phyloP scores from a whole-genome alignment of 331 rosid genomes.

The Erythrophleum ivorense region DNA sequence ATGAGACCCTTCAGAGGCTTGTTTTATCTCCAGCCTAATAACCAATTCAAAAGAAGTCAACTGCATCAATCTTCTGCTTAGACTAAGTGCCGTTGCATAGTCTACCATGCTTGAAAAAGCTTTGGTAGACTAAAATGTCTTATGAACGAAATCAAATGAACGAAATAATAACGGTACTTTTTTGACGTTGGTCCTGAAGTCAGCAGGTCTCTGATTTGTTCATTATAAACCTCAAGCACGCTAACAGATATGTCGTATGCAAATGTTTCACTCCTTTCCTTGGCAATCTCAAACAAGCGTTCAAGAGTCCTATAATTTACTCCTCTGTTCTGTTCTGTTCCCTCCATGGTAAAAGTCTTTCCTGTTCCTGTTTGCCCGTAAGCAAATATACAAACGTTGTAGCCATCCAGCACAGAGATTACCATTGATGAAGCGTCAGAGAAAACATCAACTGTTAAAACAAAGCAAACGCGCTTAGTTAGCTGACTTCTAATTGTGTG shows the following conservation, averaged over 20 bases:
- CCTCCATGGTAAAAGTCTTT: conserved; percentile 95
- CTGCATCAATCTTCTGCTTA: conserved; percentile 30
- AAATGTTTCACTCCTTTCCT: conserved; percentile 71
- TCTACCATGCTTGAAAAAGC: conserved; percentile 36
- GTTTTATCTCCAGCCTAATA: conserved; percentile 87
- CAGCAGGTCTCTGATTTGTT: conserved; percentile 87
- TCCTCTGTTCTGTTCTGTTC: conserved; percentile 79
- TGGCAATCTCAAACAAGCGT: conserved; percentile 67
- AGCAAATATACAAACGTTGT: conserved; percentile 91
- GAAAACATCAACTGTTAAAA: conserved; percentile 75
- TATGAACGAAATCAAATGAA: conserved; percentile 14
- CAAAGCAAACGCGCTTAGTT: conserved; percentile 36
- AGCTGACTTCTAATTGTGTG: conserved; percentile 31
- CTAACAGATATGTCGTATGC: conserved; percentile 73
- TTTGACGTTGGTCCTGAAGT: conserved; percentile 66
- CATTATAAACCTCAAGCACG: conserved; percentile 92
- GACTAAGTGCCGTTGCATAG: conserved; percentile 5
- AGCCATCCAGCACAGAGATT: conserved; percentile 81
- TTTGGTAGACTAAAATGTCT: conserved; percentile 8
- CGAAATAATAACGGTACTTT: conserved; percentile 55
- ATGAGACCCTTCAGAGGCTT: conserved; percentile 74
- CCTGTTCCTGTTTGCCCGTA: conserved; percentile 97
- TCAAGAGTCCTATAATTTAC: conserved; percentile 88
- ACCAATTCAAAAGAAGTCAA: conserved; percentile 33
- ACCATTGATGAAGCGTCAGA: conserved; percentile 89